A percentile compares a stretch with the other conserved stretches of the same genome.
Evolutionary conservation across 2,329 filamentous ascomycete genomes (phyloP).

Genomic region (Magnaporthiopsis incrustans): DNA sequence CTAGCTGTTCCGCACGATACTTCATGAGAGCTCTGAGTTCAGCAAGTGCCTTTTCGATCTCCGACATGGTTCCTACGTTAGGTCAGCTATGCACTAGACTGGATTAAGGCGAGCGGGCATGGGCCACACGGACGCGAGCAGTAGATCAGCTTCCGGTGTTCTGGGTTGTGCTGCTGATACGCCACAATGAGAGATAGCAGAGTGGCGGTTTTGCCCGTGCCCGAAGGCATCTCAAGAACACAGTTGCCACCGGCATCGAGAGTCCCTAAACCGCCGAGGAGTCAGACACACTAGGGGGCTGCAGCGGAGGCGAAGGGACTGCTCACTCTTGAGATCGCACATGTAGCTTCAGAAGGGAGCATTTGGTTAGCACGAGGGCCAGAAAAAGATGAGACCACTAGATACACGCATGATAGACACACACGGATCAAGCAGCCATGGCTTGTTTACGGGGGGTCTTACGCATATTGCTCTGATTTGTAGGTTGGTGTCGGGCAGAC

Average conservation of each 20-base stretch:
- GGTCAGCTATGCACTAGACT: neutral
- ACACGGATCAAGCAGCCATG: neutral
- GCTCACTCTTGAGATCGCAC: conserved; percentile 47
- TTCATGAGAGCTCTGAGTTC: conserved; percentile 93
- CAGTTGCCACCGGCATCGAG: conserved; percentile 93
- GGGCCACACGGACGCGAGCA: conserved; percentile 62
- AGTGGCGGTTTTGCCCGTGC: conserved; percentile 95
- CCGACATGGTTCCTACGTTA: conserved; percentile 77
- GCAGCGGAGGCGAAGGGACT: neutral
- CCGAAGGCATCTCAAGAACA: conserved; percentile 97
- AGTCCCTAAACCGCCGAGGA: conserved; percentile 41
- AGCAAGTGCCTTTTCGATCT: conserved; percentile 94
- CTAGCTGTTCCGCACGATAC: conserved; percentile 83
- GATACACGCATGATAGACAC: neutral
- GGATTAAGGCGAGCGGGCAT: neutral
- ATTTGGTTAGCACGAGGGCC: neutral
- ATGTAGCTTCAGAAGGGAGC: conserved; percentile 34
- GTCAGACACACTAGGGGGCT: neutral
- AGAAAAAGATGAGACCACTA: too few species aligned
- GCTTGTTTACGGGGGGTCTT: conserved; percentile 3
- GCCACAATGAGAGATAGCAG: conserved; percentile 91
- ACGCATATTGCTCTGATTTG: conserved; percentile 43
- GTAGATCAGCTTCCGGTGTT: conserved; percentile 94
- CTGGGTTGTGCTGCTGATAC: conserved; percentile 89
- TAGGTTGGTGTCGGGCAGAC: neutral